phyloP scores from a whole-genome alignment of 1,284 basidiomycete genomes.

The Rhodofomes roseus region DNA sequence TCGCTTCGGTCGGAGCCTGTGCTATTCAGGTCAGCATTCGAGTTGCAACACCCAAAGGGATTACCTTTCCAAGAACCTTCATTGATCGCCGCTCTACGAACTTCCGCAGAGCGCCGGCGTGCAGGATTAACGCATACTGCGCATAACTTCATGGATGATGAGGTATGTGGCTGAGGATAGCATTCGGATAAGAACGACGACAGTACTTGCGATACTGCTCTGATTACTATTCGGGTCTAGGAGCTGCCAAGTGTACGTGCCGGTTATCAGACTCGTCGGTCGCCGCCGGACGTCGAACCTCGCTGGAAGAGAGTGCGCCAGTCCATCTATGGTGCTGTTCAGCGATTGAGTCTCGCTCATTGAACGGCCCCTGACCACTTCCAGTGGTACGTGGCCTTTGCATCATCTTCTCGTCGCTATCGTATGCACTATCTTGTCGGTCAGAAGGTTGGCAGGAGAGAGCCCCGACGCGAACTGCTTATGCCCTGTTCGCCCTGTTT shows the following conservation, averaged over 20 bases:
- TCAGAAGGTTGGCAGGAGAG: not conserved
- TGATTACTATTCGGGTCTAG: not conserved
- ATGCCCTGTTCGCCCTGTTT: not conserved
- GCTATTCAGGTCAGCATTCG: not conserved
- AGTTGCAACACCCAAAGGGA: conserved; percentile 1
- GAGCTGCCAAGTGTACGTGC: not conserved
- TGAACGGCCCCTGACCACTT: not conserved
- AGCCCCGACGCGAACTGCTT: not conserved
- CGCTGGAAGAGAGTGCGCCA: not conserved
- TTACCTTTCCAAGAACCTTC: not conserved
- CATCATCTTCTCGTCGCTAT: not conserved
- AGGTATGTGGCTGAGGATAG: not conserved
- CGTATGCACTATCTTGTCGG: not conserved
- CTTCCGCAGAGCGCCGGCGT: not conserved
- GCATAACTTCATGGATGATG: not conserved
- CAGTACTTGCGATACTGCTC: not conserved
- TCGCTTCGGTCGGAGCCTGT: not conserved
- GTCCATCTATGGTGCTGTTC: not conserved
- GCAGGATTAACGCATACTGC: not conserved
- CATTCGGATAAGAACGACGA: not conserved
- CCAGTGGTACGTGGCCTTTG: not conserved
- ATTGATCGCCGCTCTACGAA: not conserved
- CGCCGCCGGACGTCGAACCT: not conserved
- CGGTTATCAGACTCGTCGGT: not conserved
- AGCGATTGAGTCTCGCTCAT: no score